These are phyloP conservation scores for Podila epicladia DNA, from an alignment of 192 early-diverging fungal genomes.

Conservation along the genomic window DNA sequence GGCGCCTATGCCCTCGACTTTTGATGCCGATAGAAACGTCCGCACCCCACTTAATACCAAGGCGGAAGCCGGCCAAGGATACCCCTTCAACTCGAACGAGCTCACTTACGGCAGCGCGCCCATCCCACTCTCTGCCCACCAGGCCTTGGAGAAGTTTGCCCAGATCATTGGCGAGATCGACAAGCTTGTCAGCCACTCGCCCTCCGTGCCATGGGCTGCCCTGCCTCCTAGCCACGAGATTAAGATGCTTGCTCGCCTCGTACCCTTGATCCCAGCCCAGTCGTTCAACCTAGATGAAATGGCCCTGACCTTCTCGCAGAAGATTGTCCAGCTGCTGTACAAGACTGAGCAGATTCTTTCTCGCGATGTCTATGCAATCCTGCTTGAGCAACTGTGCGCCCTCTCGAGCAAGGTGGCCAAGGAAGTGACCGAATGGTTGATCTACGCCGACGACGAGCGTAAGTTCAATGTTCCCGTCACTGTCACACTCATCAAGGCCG, in stretches of 20 bases:
- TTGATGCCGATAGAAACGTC: constrained; percentile 34
- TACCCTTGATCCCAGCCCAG: constrained; percentile 75
- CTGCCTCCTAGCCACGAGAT: constrained; percentile 86
- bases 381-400: constrained; percentile 89
- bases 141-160: constrained; percentile 68
- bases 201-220: constrained; percentile 64
- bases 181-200: constrained; percentile 66
- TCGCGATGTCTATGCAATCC: constrained; percentile 82
- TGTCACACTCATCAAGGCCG: constrained; percentile 80
- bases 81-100: constrained; percentile 39
- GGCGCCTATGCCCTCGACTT: constrained; percentile 57
- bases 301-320: constrained; percentile 89
- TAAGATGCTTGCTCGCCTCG: constrained; percentile 74
- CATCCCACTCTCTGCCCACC: constrained; percentile 54
- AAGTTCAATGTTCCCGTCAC: constrained; percentile 91
- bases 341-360: constrained; percentile 77
- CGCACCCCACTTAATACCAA: constrained; percentile 40
- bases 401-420: constrained; percentile 80
- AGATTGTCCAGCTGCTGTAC: constrained; percentile 88
- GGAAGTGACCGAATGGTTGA: constrained; percentile 92
- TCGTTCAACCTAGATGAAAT: constrained; percentile 82
- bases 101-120: constrained; percentile 23
- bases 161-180: constrained; percentile 84
- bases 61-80: constrained; percentile 26
- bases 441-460: constrained; percentile 95